A percentile compares a stretch with the other conserved stretches of the same genome.
These are phyloP conservation scores for Colletotrichum chrysophilum DNA, from an alignment of 2,329 filamentous ascomycete genomes.

Conservation along the genomic window DNA sequence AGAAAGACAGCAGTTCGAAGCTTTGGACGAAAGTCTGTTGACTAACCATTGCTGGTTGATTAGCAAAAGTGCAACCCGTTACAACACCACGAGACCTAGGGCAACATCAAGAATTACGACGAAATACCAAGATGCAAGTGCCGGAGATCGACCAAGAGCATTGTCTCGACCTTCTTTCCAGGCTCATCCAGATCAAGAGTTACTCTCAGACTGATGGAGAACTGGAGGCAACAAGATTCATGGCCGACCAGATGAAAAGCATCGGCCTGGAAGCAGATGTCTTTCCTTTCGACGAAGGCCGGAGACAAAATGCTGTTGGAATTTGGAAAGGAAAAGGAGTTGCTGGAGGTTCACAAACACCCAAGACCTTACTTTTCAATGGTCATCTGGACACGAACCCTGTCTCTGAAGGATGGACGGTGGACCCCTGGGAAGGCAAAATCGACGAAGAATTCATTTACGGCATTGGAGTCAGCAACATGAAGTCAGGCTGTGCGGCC, in stretches of 20 bases:
- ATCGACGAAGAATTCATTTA: slow-evolving; percentile 32
- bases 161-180: slow-evolving; percentile 27
- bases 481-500: slow-evolving; percentile 33
- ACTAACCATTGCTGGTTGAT: neutral
- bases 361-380: slow-evolving; percentile 28
- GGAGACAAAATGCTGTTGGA: slow-evolving; percentile 28
- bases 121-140: neutral
- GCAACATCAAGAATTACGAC: neutral
- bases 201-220: slow-evolving; percentile 32
- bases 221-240: slow-evolving; percentile 25
- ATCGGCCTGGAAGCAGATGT: slow-evolving; percentile 29
- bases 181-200: slow-evolving; percentile 31
- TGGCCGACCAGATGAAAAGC: slow-evolving; percentile 25
- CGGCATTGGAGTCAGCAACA: slow-evolving; percentile 33
- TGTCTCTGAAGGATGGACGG: slow-evolving; percentile 32
- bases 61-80: neutral
- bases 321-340: slow-evolving; percentile 15
- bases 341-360: neutral
- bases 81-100: neutral
- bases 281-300: slow-evolving; percentile 25
- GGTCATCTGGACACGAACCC: slow-evolving; percentile 34
- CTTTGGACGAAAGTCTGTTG: neutral
- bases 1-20: neutral
- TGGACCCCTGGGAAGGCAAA: slow-evolving; percentile 33
- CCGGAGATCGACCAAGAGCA: slow-evolving; percentile 27